Conservation (phyloP, 169 alveolate genomes). For the Plasmodium gonderi region DNA sequence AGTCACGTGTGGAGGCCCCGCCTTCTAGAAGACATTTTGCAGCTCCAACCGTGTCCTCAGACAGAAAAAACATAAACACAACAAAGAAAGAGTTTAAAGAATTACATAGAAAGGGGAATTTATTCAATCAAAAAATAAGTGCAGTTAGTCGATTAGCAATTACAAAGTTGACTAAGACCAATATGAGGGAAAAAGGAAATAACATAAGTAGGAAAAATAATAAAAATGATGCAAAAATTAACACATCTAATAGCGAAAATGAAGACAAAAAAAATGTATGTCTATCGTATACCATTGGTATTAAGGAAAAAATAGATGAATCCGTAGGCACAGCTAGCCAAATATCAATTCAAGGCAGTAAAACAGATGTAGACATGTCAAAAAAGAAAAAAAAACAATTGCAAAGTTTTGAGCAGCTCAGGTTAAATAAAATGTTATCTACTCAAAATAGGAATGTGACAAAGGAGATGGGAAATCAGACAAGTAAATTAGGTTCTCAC, state of each 20-base stretch:
- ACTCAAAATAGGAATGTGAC: neutral
- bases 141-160: neutral
- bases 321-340: neutral
- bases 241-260: too few species aligned
- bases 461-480: neutral
- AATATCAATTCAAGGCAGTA: neutral
- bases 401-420: neutral
- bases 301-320: neutral
- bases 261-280: too few species aligned
- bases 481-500: neutral
- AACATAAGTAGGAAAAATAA: neutral
- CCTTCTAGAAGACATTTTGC: slow-evolving; percentile 1
- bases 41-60: slow-evolving; percentile 9
- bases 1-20: neutral
- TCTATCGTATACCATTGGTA: too few species aligned
- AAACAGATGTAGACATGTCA: neutral
- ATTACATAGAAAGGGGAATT: neutral
- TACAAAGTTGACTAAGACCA: neutral
- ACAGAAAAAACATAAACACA: slow-evolving; percentile 11
- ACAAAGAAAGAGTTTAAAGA: slow-evolving; percentile 14
- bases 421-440: neutral
- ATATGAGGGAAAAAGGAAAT: neutral
- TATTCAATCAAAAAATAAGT: neutral
- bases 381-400: neutral
- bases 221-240: neutral